These are phyloP conservation scores for Singerocomus inundabilis DNA, from an alignment of 1,284 basidiomycete genomes.

Conservation along the genomic window DNA sequence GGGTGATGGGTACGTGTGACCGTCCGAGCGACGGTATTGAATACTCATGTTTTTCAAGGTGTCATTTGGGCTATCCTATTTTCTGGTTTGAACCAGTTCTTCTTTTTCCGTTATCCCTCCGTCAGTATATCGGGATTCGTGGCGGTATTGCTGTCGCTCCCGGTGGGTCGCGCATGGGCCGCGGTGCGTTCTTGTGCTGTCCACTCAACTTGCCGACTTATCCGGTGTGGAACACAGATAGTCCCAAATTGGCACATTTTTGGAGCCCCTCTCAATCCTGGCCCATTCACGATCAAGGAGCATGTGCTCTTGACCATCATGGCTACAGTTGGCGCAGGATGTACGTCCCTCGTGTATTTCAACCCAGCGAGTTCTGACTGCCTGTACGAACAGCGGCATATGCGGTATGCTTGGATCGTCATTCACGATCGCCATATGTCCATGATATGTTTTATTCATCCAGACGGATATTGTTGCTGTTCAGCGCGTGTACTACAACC, in stretches of 20 bases:
- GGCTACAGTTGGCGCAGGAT: conserved; percentile 63
- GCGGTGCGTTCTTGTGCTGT: conserved; percentile 19
- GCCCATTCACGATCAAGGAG: conserved; percentile 73
- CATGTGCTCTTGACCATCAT: conserved; percentile 75
- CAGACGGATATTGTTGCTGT: conserved; percentile 43
- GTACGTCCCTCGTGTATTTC: conserved; percentile 17
- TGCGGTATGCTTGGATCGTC: conserved; percentile 18
- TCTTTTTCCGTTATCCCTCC: conserved; percentile 65
- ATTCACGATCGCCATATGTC: background rate
- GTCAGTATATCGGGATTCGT: conserved; percentile 50
- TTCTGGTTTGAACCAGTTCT: conserved; percentile 63
- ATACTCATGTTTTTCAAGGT: conserved; percentile 18
- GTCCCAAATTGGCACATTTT: conserved; percentile 59
- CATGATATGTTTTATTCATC: conserved; percentile 28
- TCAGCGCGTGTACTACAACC: conserved; percentile 38
- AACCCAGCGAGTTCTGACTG: conserved; percentile 1
- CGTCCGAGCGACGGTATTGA: too few species aligned
- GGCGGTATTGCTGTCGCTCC: conserved; percentile 63
- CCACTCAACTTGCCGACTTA: background rate
- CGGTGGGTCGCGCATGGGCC: conserved; percentile 62
- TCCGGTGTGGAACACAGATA: conserved; percentile 18
- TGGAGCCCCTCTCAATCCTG: conserved; percentile 62
- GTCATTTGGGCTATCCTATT: conserved; percentile 57
- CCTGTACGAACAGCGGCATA: conserved; percentile 27
- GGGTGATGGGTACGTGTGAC: conserved; percentile 52